Evolutionary conservation across 2,329 filamentous ascomycete genomes (phyloP), one percentile per base, ranked within the genome.

Genomic region (Nannizzia gypsea): DNA sequence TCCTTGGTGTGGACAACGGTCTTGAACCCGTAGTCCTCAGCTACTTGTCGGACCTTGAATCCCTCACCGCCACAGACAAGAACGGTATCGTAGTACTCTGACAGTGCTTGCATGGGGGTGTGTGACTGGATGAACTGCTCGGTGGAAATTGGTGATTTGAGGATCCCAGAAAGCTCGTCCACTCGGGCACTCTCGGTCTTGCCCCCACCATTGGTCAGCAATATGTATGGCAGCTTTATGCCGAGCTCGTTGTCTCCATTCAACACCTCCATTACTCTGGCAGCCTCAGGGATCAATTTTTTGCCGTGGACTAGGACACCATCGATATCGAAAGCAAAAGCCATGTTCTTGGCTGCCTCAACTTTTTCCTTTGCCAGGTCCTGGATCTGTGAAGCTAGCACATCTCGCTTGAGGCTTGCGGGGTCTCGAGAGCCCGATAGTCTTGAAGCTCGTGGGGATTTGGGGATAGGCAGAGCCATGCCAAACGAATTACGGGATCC

Each of bases 81-180:
- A 38, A 90, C 86, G 2, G 86, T 89, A 66, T 83, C 81, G 78
- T 89, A 89, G 79, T 89, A 89, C 72, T 89, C 85, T 22, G 86
- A 77, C 67, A 89, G 74, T 52, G 86, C 87, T 61, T 85, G 84
- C 87, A 89, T 89, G 65, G 86, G 86, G 3, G 85, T 89, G 78
- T 88, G 86, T 1, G 83, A 86, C 73, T 89, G 86, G 69, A 89
- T 88, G 78, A 89, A 90, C 71, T 89, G 86, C 61, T 88, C 84
- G 40, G 82, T 86, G 57, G 78, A 81, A 71, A 88, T 82, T 58
- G 83, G 83, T 67, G 80, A 80, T 61, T 81, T 74, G 52, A 89
- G 78, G 63, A 89, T 87, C 70, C 82, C 81, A 64, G 81, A 79
- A 17, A 89, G 80, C 72, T 89, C 85, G 61, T 84, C 78, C 67